Conservation (phyloP, 805 yeast species). For the Suhomyces sp. region DNA sequence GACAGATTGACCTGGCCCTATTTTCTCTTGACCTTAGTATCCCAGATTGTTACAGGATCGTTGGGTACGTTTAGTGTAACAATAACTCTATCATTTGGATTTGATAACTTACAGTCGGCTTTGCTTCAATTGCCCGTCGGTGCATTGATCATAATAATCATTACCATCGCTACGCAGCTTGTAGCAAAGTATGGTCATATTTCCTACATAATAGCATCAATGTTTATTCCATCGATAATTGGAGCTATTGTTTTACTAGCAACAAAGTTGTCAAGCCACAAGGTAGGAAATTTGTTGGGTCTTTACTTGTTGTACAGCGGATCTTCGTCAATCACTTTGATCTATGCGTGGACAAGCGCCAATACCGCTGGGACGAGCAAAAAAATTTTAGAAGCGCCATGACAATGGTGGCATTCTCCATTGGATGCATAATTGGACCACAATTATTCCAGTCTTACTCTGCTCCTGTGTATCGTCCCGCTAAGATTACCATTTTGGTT, state of each 20-base stretch:
- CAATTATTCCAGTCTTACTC: conserved; percentile 57
- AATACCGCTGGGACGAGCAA: conserved; percentile 77
- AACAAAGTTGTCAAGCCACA: conserved; percentile 20
- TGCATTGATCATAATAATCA: conserved; percentile 28
- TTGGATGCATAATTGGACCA: conserved; percentile 66
- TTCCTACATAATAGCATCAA: conserved; percentile 23
- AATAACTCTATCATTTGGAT: conserved; percentile 52
- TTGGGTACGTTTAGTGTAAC: conserved; percentile 53
- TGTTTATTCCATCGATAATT: conserved; percentile 33
- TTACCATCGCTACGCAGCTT: conserved; percentile 30
- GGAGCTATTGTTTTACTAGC: conserved; percentile 44
- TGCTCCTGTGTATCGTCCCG: conserved; percentile 56
- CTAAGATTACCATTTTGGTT: conserved; percentile 54
- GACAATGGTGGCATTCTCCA: conserved; percentile 61
- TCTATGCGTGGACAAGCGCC: conserved; percentile 60
- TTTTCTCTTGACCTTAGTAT: conserved; percentile 41
- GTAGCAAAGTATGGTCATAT: conserved; percentile 25
- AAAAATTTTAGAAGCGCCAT: conserved; percentile 59
- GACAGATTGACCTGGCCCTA: conserved; percentile 53
- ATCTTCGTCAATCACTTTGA: conserved; percentile 53
- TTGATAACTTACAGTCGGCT: conserved; percentile 42
- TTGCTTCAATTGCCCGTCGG: conserved; percentile 53
- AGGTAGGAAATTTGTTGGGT: conserved; percentile 47
- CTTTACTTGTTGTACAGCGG: conserved; percentile 54
- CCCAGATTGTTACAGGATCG: conserved; percentile 51